Evolutionary conservation across 2,329 filamentous ascomycete genomes (phyloP).

Genomic region (Clarireedia homoeocarpa): DNA sequence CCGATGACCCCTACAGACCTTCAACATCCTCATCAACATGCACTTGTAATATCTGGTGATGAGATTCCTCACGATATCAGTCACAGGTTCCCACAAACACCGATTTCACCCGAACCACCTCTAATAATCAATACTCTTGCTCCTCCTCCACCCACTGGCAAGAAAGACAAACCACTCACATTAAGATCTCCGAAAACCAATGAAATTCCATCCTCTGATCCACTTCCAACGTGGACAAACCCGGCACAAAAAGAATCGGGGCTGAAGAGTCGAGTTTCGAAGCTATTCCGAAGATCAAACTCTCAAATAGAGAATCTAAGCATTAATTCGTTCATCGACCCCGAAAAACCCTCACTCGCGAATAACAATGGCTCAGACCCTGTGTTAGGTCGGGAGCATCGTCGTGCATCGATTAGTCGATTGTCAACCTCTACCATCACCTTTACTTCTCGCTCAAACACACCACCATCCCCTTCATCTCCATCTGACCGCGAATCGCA

Average conservation of each 20-base stretch:
- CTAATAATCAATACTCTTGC: conserved; percentile 19
- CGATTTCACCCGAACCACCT: conserved; percentile 8
- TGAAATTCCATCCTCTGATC: not conserved
- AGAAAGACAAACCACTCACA: not conserved
- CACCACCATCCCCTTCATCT: conserved; percentile 40
- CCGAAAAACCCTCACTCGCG: not conserved
- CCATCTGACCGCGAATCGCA: conserved; percentile 20
- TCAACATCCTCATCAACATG: conserved; percentile 45
- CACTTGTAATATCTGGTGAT: conserved; percentile 28
- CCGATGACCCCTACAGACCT: conserved; percentile 54
- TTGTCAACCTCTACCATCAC: conserved; percentile 20
- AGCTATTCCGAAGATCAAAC: conserved; percentile 18
- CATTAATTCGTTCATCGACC: conserved; percentile 5
- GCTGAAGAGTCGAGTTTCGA: conserved; percentile 16
- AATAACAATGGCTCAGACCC: conserved; percentile 16
- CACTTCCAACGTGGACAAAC: conserved; percentile 9
- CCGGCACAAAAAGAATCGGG: conserved; percentile 10
- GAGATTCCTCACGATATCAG: conserved; percentile 3
- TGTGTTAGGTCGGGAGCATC: conserved; percentile 13
- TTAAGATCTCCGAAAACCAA: conserved; percentile 6
- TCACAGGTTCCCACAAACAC: not conserved
- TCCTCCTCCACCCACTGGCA: conserved; percentile 11
- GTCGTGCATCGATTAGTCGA: conserved; percentile 12
- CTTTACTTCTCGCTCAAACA: conserved; percentile 17
- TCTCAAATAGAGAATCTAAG: conserved; percentile 9